Percentiles rank a stretch among this genome's conserved stretches.
Conservation (phyloP, 2,329 filamentous ascomycete genomes). For the Ophiocordyceps australis region DNA sequence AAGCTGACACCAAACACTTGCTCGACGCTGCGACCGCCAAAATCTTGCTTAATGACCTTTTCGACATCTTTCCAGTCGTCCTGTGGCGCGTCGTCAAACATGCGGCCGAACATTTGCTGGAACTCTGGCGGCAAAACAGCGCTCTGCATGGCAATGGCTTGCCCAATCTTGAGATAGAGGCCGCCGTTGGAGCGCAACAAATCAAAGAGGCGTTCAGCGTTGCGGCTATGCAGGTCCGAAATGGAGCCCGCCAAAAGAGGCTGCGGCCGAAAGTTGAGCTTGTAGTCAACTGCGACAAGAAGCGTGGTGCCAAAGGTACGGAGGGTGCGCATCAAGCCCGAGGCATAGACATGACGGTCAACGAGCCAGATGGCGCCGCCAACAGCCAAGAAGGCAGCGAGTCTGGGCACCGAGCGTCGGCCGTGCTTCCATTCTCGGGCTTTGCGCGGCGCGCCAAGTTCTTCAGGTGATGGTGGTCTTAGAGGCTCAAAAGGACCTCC, state of each 20-base stretch:
- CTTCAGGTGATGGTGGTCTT: conserved; percentile 59
- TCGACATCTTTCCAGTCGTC: conserved; percentile 77
- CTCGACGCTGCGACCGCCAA: conserved; percentile 67
- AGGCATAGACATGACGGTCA: conserved; percentile 63
- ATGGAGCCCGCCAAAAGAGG: conserved; percentile 59
- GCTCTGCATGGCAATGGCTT: conserved; percentile 96
- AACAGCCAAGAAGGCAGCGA: conserved; percentile 42
- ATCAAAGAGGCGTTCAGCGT: conserved; percentile 66
- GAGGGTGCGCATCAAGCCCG: conserved; percentile 57
- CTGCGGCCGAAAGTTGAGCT: conserved; percentile 78
- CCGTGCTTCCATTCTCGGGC: conserved; percentile 54
- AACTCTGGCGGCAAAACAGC: conserved; percentile 88
- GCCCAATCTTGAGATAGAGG: conserved; percentile 91
- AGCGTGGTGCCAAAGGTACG: conserved; percentile 70
- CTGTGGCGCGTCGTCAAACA: conserved; percentile 97
- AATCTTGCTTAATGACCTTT: conserved; percentile 72
- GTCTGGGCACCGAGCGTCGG: conserved; percentile 59
- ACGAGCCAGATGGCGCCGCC: conserved; percentile 45
- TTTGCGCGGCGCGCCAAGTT: conserved; percentile 52
- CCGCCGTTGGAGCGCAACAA: conserved; percentile 77
- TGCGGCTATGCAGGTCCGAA: conserved; percentile 63
- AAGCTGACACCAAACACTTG: conserved; percentile 90
- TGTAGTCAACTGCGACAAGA: conserved; percentile 79
- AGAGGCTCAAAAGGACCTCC: conserved; percentile 42
- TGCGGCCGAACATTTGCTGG: conserved; percentile 84